Conservation (phyloP, 257 asterid genomes). For the Forsythia viridissima region DNA sequence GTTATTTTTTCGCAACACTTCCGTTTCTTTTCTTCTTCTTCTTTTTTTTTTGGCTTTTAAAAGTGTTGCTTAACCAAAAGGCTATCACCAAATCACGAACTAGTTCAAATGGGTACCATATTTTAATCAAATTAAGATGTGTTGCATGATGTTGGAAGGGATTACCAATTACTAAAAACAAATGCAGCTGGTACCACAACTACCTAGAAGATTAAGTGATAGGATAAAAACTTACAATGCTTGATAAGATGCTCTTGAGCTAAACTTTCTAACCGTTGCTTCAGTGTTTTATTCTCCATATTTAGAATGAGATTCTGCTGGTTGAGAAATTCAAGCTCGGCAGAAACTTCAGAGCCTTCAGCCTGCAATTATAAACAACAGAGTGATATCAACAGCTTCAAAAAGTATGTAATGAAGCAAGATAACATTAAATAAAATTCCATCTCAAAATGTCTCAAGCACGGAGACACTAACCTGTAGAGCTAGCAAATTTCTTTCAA, state of each 20-base stretch:
- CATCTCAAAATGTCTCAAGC: slow-evolving; percentile 3
- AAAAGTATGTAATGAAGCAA: neutral
- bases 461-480: slow-evolving; percentile 52
- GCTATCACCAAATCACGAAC: neutral
- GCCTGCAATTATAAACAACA: slow-evolving; percentile 38
- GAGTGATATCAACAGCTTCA: slow-evolving; percentile 10
- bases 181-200: neutral
- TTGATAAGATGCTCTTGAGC: slow-evolving; percentile 79
- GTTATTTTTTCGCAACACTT: neutral
- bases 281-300: slow-evolving; percentile 82
- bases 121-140: neutral
- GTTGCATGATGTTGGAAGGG: neutral
- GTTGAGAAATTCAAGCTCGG: slow-evolving; percentile 76
- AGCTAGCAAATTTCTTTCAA: slow-evolving; percentile 75
- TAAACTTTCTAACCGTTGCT: slow-evolving; percentile 71
- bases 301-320: slow-evolving; percentile 73
- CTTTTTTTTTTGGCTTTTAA: neutral
- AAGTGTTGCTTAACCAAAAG: neutral
- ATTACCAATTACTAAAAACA: neutral
- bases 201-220: neutral
- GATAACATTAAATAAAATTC: neutral
- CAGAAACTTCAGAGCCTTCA: slow-evolving; percentile 70
- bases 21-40: too few species aligned
- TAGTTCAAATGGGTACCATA: neutral
- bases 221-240: slow-evolving; percentile 47